Evolutionary conservation across 2,329 filamentous ascomycete species (phyloP).

Genomic region (Pseudonectria foliicola): DNA sequence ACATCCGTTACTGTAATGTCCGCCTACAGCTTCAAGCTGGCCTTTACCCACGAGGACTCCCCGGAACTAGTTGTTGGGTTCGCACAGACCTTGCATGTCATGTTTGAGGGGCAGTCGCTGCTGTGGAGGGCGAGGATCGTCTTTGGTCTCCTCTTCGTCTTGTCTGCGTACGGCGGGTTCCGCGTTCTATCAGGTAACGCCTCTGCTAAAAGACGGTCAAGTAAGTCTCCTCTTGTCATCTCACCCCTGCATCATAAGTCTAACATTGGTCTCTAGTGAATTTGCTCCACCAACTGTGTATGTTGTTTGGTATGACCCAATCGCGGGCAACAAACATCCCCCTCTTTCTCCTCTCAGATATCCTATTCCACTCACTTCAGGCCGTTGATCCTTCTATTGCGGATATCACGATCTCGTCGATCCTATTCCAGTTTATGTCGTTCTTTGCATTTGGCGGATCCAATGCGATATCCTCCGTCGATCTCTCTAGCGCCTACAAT

Average conservation of each 20-base stretch:
- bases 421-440: constrained; percentile 72
- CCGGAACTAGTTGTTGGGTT: constrained; percentile 65
- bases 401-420: constrained; percentile 60
- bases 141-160: constrained; percentile 39
- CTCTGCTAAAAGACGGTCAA: constrained; percentile 19
- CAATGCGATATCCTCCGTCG: constrained; percentile 93
- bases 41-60: constrained; percentile 80
- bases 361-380: constrained; percentile 46
- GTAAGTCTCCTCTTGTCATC: constrained; percentile 14
- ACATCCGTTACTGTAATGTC: constrained; percentile 37
- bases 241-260: neutral
- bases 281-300: constrained; percentile 63
- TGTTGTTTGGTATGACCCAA: constrained; percentile 78
- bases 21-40: constrained; percentile 79
- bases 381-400: constrained; percentile 40
- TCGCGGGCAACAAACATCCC: constrained; percentile 80
- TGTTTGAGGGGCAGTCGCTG: constrained; percentile 37
- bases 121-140: constrained; percentile 42
- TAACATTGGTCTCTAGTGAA: constrained; percentile 21
- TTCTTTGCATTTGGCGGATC: constrained; percentile 90
- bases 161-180: constrained; percentile 32
- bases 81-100: constrained; percentile 31
- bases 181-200: constrained; percentile 26
- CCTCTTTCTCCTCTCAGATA: constrained; percentile 67
- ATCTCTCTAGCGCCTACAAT: constrained; percentile 92